phyloP scores from a whole-genome alignment of 345 rosid genomes.

The Hibiscus trionum region DNA sequence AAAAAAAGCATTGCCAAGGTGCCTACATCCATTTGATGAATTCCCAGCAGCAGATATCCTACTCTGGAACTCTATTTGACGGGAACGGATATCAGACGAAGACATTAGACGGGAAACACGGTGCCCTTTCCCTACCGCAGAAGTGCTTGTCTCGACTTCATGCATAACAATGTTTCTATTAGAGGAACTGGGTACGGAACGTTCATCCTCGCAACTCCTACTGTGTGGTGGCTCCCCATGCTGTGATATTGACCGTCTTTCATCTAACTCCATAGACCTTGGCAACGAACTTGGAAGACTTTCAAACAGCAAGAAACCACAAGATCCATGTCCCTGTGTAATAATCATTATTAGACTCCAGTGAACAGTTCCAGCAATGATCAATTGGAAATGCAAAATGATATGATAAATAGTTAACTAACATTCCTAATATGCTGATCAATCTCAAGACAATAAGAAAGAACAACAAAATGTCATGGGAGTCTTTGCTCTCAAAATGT shows the following conservation, averaged over 20 bases:
- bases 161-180: not conserved
- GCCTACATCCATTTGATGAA: not conserved
- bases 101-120: not conserved
- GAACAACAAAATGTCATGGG: not conserved
- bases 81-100: not conserved
- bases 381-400: not conserved
- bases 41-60: not conserved
- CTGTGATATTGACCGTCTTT: not conserved
- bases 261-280: not conserved
- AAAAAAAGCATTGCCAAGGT: not conserved
- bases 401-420: not conserved
- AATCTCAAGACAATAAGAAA: not conserved
- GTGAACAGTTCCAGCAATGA: not conserved
- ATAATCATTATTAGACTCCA: not conserved
- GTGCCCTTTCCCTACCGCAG: not conserved
- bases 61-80: not conserved
- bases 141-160: not conserved
- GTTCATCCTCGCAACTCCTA: not conserved
- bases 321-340: not conserved
- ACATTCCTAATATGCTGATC: not conserved
- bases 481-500: not conserved
- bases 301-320: not conserved
- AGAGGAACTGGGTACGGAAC: not conserved
- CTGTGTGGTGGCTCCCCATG: not conserved
- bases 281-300: not conserved